Conservation (phyloP, 495 filamentous ascomycete genomes). For the Penicillium mononematosum region DNA sequence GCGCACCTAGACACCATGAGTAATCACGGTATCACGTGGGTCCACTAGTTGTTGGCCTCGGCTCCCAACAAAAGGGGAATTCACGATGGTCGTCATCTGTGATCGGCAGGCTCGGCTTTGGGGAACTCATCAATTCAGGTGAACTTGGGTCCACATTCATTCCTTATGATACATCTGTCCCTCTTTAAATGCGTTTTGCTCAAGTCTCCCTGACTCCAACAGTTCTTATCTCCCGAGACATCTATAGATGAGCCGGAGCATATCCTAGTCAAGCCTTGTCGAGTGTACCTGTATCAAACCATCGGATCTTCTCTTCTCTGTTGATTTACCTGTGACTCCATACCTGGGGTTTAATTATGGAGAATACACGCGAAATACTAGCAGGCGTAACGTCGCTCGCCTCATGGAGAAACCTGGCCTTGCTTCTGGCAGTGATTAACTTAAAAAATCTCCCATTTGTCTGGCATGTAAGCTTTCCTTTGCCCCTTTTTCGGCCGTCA, state of each 20-base stretch:
- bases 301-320: neutral
- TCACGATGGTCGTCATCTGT: constrained; percentile 9
- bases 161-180: constrained; percentile 1
- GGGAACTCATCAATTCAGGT: neutral
- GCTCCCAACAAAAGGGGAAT: constrained; percentile 19
- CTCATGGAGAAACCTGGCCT: constrained; percentile 54
- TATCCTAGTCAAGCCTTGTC: constrained; percentile 13
- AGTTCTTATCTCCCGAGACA: constrained; percentile 3
- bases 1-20: neutral
- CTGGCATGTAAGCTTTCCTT: constrained; percentile 59
- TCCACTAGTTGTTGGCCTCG: constrained; percentile 9
- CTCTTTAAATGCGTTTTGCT: constrained; percentile 3
- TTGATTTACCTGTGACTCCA: neutral
- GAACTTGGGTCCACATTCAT: neutral
- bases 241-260: constrained; percentile 8
- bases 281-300: neutral
- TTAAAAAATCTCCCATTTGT: constrained; percentile 60
- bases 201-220: neutral
- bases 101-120: constrained; percentile 16
- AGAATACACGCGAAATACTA: constrained; percentile 27
- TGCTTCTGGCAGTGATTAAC: constrained; percentile 57
- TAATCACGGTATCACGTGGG: constrained; percentile 17
- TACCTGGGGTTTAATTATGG: constrained; percentile 4
- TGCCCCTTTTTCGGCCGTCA: neutral
- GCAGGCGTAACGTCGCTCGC: constrained; percentile 28